Percentiles rank a stretch among this genome's conserved stretches.
These are phyloP conservation scores for Metarhizium guizhouense DNA, from an alignment of 2,329 filamentous ascomycete genomes.

Conservation along the genomic window DNA sequence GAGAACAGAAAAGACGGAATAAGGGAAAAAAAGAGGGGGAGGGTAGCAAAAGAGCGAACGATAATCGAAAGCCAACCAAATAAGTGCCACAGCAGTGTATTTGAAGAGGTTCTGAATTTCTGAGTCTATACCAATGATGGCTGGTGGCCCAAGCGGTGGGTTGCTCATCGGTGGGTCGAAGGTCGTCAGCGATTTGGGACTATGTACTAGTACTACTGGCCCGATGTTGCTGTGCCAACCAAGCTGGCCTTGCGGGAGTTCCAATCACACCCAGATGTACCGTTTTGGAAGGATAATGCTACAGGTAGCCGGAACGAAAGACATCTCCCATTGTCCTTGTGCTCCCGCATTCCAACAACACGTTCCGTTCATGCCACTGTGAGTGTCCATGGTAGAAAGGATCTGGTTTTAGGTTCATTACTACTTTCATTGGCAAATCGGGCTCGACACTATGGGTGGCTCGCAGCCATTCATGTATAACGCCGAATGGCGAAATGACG, in stretches of 20 bases:
- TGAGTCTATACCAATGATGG: no score
- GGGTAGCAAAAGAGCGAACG: background rate
- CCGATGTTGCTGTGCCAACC: conserved; percentile 18
- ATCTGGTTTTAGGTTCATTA: background rate
- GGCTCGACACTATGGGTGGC: conserved; percentile 14
- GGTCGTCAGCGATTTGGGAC: background rate
- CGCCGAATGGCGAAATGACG: conserved; percentile 37
- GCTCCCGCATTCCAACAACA: background rate
- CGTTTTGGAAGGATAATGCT: background rate
- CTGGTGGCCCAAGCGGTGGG: no score
- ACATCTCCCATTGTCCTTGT: background rate
- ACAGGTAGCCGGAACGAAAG: background rate
- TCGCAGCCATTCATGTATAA: conserved; percentile 65
- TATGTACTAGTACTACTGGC: no score
- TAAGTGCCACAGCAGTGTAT: background rate
- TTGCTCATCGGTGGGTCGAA: background rate
- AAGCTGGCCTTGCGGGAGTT: background rate
- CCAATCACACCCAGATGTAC: background rate
- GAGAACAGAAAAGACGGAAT: background rate
- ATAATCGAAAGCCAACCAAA: background rate
- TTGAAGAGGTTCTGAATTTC: background rate
- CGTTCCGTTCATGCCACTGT: background rate
- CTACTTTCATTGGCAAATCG: background rate
- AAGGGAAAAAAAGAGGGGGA: background rate
- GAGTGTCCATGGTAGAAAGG: background rate